phyloP scores from a whole-genome alignment of 768 basidiomycete species.

The Hemileccinum impolitum region DNA sequence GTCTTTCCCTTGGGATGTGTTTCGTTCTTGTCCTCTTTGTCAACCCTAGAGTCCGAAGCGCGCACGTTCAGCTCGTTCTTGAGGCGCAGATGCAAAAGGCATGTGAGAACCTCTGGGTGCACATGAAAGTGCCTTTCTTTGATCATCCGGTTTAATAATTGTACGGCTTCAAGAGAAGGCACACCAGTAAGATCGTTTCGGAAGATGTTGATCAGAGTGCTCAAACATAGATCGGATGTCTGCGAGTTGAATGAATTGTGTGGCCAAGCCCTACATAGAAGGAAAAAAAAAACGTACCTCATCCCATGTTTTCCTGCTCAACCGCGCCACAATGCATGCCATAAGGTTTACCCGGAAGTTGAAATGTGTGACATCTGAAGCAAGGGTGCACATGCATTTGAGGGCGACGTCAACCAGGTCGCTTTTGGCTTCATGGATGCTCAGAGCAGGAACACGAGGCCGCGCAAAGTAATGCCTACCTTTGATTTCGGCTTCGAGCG shows the following conservation, averaged over 20 bases:
- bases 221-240: conserved; percentile 83
- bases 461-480: conserved; percentile 34
- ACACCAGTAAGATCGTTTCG: conserved; percentile 75
- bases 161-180: conserved; percentile 84
- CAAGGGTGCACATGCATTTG: conserved; percentile 83
- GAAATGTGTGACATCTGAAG: conserved; percentile 87
- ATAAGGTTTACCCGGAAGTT: conserved; percentile 95
- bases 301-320: conserved; percentile 89
- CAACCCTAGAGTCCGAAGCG: conserved; percentile 66
- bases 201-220: conserved; percentile 80
- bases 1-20: conserved; percentile 36
- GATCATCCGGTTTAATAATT: conserved; percentile 91
- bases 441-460: conserved; percentile 19
- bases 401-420: conserved; percentile 68
- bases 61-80: conserved; percentile 81
- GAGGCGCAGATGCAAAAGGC: conserved; percentile 80
- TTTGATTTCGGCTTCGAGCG: conserved; percentile 85
- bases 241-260: conserved; percentile 32
- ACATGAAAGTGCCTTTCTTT: conserved; percentile 90
- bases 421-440: conserved; percentile 48
- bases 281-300: conserved; percentile 49
- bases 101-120: conserved; percentile 83
- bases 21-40: conserved; percentile 43
- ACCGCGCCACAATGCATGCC: conserved; percentile 74
- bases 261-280: neutral